A percentile compares a stretch with the other conserved stretches of the same genome.
Conservation (phyloP, 768 basidiomycete species). For the Dacryopinax spathularia region DNA sequence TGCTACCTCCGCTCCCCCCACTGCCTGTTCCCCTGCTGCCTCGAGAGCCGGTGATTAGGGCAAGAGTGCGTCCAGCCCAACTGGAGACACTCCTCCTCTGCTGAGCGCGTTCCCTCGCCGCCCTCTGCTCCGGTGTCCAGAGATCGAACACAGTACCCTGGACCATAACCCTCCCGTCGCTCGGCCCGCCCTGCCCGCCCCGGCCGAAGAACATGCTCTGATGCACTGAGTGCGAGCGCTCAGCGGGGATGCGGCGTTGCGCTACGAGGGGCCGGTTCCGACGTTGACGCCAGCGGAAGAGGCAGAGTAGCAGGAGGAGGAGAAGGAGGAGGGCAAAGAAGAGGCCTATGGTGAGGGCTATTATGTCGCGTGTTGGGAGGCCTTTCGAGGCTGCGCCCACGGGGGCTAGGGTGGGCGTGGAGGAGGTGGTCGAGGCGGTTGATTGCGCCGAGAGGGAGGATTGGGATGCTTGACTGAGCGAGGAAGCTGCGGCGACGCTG, state of each 20-base stretch:
- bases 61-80: slow-evolving; percentile 4
- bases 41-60: not conserved
- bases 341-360: not conserved
- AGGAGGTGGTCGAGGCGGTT: not conserved
- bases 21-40: not conserved
- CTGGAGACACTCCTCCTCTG: slow-evolving; percentile 10
- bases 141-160: not conserved
- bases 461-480: not conserved
- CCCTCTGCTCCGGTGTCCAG: not conserved
- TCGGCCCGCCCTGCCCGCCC: not conserved
- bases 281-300: slow-evolving; percentile 5
- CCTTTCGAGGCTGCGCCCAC: not conserved
- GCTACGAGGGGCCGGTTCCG: not conserved
- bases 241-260: not conserved
- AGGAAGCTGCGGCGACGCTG: not conserved
- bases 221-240: not conserved
- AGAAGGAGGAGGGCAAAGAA: not conserved
- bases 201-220: slow-evolving; percentile 1
- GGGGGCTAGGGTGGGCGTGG: not conserved
- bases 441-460: not conserved
- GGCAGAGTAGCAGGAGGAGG: not conserved
- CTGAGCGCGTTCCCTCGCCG: not conserved
- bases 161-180: not conserved
- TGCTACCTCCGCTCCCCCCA: not conserved
- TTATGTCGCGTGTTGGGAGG: not conserved